A percentile compares a stretch with the other conserved stretches of the same genome.
phyloP scores from a whole-genome alignment of 1,139 yeast genomes.

The Suhomyces terraborum region DNA sequence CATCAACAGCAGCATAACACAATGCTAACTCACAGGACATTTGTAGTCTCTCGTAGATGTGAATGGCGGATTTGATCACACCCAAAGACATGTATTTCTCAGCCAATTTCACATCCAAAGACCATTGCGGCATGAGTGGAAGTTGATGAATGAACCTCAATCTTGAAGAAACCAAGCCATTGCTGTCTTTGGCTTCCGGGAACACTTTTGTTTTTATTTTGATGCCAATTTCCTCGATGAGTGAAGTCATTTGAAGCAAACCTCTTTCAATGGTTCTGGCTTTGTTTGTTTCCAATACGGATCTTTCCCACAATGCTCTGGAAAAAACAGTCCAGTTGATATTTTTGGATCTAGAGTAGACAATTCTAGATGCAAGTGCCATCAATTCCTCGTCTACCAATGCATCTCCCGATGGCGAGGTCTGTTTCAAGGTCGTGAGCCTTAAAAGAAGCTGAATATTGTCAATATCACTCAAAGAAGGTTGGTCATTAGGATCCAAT shows the following conservation, averaged over 20 bases:
- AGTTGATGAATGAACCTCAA: constrained; percentile 71
- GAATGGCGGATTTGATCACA: constrained; percentile 81
- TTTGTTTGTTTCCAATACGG: constrained; percentile 74
- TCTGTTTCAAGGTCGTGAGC: constrained; percentile 62
- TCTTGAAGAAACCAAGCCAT: constrained; percentile 50
- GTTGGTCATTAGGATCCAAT: constrained; percentile 83
- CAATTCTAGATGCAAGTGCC: constrained; percentile 72
- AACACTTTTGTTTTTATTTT: constrained; percentile 62
- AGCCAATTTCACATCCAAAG: constrained; percentile 79
- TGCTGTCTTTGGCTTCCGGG: constrained; percentile 49
- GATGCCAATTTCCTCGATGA: constrained; percentile 86
- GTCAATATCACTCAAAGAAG: constrained; percentile 70
- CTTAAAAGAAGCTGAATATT: constrained; percentile 70
- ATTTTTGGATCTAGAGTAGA: constrained; percentile 48
- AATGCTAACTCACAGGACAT: constrained; percentile 84
- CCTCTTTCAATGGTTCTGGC: constrained; percentile 94
- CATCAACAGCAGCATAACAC: constrained; percentile 86
- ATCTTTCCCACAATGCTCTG: constrained; percentile 88
- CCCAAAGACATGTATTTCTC: constrained; percentile 89
- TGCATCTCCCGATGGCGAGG: constrained; percentile 69
- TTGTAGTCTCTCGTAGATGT: constrained; percentile 79
- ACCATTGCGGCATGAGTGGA: constrained; percentile 83
- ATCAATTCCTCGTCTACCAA: constrained; percentile 79
- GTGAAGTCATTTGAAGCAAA: constrained; percentile 85
- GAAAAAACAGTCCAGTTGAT: constrained; percentile 81